A percentile compares a stretch with the other conserved stretches of the same genome.
Conservation (phyloP, 140 eudicot species). For the Flaveria floridana region DNA sequence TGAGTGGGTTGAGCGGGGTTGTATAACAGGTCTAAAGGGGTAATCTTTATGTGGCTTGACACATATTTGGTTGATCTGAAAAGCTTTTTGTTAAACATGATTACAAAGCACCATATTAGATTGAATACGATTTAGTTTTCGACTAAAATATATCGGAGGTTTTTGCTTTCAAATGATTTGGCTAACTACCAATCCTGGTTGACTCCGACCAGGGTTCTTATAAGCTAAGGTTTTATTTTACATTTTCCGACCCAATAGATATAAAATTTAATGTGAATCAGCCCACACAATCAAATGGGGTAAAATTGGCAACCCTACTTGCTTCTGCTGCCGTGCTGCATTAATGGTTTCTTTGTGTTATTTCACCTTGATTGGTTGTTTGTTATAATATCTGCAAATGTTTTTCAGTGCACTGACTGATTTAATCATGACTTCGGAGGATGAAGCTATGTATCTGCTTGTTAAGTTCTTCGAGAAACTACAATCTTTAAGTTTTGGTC, state of each 20-base stretch:
- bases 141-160: neutral
- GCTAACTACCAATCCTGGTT: neutral
- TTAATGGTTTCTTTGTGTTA: neutral
- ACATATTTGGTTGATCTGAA: neutral
- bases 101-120: neutral
- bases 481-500: slow-evolving; percentile 32
- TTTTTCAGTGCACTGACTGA: slow-evolving; percentile 64
- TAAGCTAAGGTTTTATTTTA: neutral
- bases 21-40: neutral
- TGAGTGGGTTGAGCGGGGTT: neutral
- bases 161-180: slow-evolving; percentile 4
- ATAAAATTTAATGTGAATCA: neutral
- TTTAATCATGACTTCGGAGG: slow-evolving; percentile 45
- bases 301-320: neutral
- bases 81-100: neutral
- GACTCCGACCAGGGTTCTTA: neutral
- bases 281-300: neutral
- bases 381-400: slow-evolving; percentile 22
- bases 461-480: slow-evolving; percentile 59
- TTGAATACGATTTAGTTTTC: neutral
- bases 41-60: neutral
- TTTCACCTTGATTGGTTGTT: neutral
- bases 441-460: slow-evolving; percentile 57
- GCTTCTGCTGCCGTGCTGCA: slow-evolving; percentile 13
- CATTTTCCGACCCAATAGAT: neutral